Conservation (phyloP, 805 yeast genomes). For the Monosporozyma unispora region DNA sequence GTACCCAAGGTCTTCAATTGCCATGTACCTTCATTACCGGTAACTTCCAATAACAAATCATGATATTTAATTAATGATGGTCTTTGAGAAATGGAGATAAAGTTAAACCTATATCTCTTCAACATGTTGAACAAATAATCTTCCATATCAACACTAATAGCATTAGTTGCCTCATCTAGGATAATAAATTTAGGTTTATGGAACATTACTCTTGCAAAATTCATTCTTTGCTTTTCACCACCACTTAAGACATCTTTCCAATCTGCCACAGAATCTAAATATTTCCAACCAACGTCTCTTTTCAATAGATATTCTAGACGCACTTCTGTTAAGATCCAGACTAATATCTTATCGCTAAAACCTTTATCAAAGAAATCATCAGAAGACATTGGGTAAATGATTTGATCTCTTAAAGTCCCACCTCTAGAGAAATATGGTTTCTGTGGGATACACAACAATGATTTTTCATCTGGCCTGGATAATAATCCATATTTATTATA, state of each 20-base stretch:
- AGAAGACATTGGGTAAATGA: constrained; percentile 76
- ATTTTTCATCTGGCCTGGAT: constrained; percentile 64
- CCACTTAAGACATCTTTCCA: constrained; percentile 93
- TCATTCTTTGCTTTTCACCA: constrained; percentile 89
- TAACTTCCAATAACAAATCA: constrained; percentile 61
- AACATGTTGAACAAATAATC: constrained; percentile 73
- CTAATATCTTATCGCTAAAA: constrained; percentile 57
- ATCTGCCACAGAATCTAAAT: constrained; percentile 41
- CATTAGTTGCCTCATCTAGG: constrained; percentile 90
- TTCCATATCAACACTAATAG: constrained; percentile 83
- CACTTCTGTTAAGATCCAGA: constrained; percentile 61
- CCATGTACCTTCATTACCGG: constrained; percentile 50
- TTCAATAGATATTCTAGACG: constrained; percentile 70
- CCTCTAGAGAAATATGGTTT: constrained; percentile 66
- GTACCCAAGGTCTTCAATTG: constrained; percentile 56
- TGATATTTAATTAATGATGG: constrained; percentile 81
- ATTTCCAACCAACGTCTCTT: constrained; percentile 46
- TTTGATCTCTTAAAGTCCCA: constrained; percentile 84
- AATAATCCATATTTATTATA: constrained; percentile 61
- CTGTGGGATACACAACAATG: constrained; percentile 75
- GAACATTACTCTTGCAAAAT: constrained; percentile 78
- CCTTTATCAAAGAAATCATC: constrained; percentile 70
- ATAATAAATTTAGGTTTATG: constrained; percentile 75
- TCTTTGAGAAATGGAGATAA: constrained; percentile 75
- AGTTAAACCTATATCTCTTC: constrained; percentile 60